Percentiles rank a stretch among this genome's conserved stretches.
Evolutionary conservation across 2,329 filamentous ascomycete genomes (phyloP).

Genomic region (Aspergillus sp.): DNA sequence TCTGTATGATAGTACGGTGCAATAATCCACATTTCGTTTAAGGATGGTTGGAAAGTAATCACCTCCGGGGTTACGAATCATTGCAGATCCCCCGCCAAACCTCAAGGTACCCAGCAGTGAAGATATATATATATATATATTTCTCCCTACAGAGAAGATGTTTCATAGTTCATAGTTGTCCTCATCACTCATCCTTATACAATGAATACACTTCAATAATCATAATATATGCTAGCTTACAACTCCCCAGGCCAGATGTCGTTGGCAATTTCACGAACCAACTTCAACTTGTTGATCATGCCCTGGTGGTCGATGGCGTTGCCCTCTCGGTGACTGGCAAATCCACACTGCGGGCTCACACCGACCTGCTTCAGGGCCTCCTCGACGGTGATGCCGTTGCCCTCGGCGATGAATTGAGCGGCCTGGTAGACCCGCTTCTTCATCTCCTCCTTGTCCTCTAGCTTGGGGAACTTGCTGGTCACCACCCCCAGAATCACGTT

Average conservation of each 20-base stretch:
- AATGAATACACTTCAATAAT: neutral
- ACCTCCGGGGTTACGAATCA: no score
- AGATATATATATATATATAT: neutral
- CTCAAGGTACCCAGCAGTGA: neutral
- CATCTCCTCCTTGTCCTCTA: conserved; percentile 58
- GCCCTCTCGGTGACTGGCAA: conserved; percentile 65
- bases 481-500: conserved; percentile 57
- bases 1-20: no score
- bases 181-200: neutral
- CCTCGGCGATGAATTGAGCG: conserved; percentile 62
- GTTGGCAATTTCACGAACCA: conserved; percentile 64
- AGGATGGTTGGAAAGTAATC: no score
- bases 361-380: conserved; percentile 61
- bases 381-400: conserved; percentile 54
- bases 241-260: conserved; percentile 58
- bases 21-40: no score
- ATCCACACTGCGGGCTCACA: conserved; percentile 65
- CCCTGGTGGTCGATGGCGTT: conserved; percentile 62
- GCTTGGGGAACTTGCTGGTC: conserved; percentile 53
- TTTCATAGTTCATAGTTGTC: neutral
- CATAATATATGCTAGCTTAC: conserved; percentile 15
- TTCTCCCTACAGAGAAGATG: no score
- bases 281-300: conserved; percentile 63
- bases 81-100: neutral
- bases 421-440: conserved; percentile 52